Evolutionary conservation across 345 rosid genomes (phyloP), one percentile per base, ranked within the genome.

Genomic region (Eucalyptus regnans): DNA sequence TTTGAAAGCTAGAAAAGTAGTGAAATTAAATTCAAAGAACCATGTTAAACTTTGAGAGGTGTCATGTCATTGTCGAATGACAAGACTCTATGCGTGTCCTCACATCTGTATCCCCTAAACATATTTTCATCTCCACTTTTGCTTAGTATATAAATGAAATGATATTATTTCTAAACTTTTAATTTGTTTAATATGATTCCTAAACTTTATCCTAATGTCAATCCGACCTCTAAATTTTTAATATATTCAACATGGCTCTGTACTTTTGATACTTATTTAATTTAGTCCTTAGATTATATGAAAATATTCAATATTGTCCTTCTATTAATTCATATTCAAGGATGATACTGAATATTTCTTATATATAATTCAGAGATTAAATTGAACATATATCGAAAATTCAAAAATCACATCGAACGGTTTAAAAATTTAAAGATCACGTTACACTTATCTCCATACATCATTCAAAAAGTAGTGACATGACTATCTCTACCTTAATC

Each of bases 271-370:
- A 56, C 50, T 48, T 20, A 4, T 56, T 1, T 9, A 56, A 4
- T 9, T 56, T 23, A 56, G 3, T 23, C 1, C 27, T 0, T 9
- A 9, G 8, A 0, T 0, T 56, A 56, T 0, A 0, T 4, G 1
- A 56, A 56, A 23, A 23, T 56, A 3, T 56, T 23, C 1, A 23
- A 23, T 0, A 4, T 52, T 52, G 12, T 56, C 1, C 0, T 56
- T 23, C 6, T 23, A 56, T 23, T 23, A 23, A 56, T 56, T 56
- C 1, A 23, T 8, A 56, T 56, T 56, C 6, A 56, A 20, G 0
- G 9, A 56, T 9, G 22, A 22, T 56, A 3, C 12, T 9, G 0
- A 56, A 56, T 0, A 56, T 56, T 52, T 52, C 9, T 56, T 2
- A 23, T 9, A 56, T 56, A 56, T 9, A 8, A 23, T 56, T 56